Percentiles rank a stretch among this genome's conserved stretches.
These are phyloP conservation scores for Malus hybrid DNA, from an alignment of 331 rosid species.

Conservation along the genomic window DNA sequence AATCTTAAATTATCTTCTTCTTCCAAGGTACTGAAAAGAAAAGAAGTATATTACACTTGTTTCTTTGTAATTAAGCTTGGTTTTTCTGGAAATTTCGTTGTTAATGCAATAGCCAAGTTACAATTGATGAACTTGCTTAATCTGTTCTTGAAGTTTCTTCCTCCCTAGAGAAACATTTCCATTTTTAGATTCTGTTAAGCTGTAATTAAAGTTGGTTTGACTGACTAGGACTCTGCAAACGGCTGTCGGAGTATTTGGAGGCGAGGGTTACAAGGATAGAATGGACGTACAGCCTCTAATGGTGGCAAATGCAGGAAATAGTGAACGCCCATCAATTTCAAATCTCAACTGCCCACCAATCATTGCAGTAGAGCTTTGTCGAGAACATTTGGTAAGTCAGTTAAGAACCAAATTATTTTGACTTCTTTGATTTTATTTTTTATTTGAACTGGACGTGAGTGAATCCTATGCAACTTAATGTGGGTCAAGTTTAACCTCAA, in stretches of 20 bases:
- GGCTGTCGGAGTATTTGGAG: constrained; percentile 48
- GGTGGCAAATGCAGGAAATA: constrained; percentile 36
- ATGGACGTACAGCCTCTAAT: constrained; percentile 31
- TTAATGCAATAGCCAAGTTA: neutral
- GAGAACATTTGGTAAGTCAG: constrained; percentile 36
- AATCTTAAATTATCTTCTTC: neutral
- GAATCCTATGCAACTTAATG: neutral
- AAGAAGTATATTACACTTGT: neutral
- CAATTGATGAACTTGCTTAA: neutral
- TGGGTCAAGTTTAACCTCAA: neutral
- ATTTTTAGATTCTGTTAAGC: constrained; percentile 1
- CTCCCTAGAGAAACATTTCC: neutral
- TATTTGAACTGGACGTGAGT: neutral
- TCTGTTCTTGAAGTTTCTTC: neutral
- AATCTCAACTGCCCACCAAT: constrained; percentile 39
- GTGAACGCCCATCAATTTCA: constrained; percentile 31
- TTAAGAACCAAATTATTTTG: neutral
- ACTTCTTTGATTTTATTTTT: neutral
- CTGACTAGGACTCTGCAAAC: constrained; percentile 37
- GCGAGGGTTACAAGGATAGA: constrained; percentile 29
- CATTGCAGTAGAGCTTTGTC: constrained; percentile 35
- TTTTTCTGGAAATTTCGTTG: too few relatives aligned
- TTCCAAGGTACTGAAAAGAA: neutral
- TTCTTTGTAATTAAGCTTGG: neutral
- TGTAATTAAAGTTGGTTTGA: constrained; percentile 8